Percentiles rank a stretch among this genome's conserved stretches.
Conservation (phyloP, 2,329 filamentous ascomycete species). For the Diaporthe citri region DNA sequence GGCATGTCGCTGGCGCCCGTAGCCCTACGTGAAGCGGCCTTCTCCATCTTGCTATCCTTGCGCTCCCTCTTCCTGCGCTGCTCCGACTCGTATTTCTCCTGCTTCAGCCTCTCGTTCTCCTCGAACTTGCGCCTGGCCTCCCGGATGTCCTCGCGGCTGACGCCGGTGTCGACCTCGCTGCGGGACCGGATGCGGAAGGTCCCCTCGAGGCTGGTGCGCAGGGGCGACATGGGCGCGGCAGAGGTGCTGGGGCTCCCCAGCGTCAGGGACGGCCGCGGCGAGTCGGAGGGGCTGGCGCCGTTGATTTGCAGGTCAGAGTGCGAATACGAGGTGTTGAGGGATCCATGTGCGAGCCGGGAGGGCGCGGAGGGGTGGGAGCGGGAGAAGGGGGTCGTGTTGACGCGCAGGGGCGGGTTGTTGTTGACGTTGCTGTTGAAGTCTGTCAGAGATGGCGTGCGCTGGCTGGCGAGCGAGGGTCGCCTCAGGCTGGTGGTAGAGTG, state of each 20-base stretch:
- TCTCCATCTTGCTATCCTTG: conserved; percentile 65
- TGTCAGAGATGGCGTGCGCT: conserved; percentile 44
- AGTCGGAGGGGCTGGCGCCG: conserved; percentile 46
- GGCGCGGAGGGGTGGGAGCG: conserved; percentile 44
- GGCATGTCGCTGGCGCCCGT: conserved; percentile 44
- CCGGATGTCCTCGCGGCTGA: conserved; percentile 68
- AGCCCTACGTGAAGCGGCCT: conserved; percentile 57
- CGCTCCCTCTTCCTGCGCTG: conserved; percentile 70
- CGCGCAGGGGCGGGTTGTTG: conserved; percentile 33
- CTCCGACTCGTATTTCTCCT: conserved; percentile 72
- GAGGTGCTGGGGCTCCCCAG: conserved; percentile 49
- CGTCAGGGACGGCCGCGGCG: conserved; percentile 44
- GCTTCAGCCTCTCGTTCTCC: conserved; percentile 71
- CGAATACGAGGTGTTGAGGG: conserved; percentile 36
- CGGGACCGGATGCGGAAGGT: conserved; percentile 71
- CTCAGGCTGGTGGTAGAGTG: conserved; percentile 47
- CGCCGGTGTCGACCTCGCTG: conserved; percentile 69
- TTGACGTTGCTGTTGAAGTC: conserved; percentile 36
- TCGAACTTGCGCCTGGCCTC: conserved; percentile 74
- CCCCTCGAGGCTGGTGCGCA: conserved; percentile 70
- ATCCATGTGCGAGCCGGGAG: conserved; percentile 45
- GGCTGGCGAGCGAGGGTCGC: conserved; percentile 56
- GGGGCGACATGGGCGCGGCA: conserved; percentile 60
- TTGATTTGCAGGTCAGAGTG: conserved; percentile 61
- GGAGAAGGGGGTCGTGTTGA: conserved; percentile 40